Percentiles rank a stretch among this genome's conserved stretches.
phyloP scores from a whole-genome alignment of 1,139 yeast genomes.

The Meyerozyma elateridarum region DNA sequence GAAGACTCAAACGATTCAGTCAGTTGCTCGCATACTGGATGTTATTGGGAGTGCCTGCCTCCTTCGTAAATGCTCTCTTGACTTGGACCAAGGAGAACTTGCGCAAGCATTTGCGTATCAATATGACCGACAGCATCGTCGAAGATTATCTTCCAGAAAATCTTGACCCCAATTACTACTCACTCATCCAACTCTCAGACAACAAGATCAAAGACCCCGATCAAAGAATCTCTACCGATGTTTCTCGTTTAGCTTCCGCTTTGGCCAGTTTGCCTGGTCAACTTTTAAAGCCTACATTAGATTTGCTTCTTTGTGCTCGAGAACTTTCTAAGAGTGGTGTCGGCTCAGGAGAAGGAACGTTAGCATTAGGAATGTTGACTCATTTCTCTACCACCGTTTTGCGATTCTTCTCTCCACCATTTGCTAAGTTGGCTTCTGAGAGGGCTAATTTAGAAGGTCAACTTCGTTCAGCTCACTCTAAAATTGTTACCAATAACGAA shows the following conservation, averaged over 20 bases:
- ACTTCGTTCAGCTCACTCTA: conserved; percentile 77
- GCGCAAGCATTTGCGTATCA: conserved; percentile 60
- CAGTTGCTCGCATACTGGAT: conserved; percentile 72
- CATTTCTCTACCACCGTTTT: conserved; percentile 74
- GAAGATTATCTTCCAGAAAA: conserved; percentile 65
- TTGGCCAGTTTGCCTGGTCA: conserved; percentile 81
- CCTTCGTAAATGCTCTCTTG: conserved; percentile 70
- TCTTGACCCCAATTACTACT: conserved; percentile 48
- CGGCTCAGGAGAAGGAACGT: conserved; percentile 79
- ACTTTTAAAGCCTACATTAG: conserved; percentile 78
- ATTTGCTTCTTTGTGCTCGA: conserved; percentile 75
- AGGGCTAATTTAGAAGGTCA: conserved; percentile 83
- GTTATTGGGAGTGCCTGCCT: conserved; percentile 82
- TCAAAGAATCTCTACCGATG: conserved; percentile 77
- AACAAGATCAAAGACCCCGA: conserved; percentile 67
- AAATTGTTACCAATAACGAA: conserved; percentile 73
- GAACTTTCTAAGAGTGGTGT: conserved; percentile 74
- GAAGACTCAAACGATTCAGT: conserved; percentile 60
- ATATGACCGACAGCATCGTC: conserved; percentile 61
- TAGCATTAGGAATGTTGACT: conserved; percentile 75
- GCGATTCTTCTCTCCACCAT: conserved; percentile 81
- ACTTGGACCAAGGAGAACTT: conserved; percentile 67
- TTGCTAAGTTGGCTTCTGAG: conserved; percentile 74
- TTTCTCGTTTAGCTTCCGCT: conserved; percentile 68
- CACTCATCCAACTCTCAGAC: conserved; percentile 51